Percentiles rank a stretch among this genome's conserved stretches.
phyloP scores from a whole-genome alignment of 2,329 filamentous ascomycete species.

The Ustilaginoidea virens region DNA sequence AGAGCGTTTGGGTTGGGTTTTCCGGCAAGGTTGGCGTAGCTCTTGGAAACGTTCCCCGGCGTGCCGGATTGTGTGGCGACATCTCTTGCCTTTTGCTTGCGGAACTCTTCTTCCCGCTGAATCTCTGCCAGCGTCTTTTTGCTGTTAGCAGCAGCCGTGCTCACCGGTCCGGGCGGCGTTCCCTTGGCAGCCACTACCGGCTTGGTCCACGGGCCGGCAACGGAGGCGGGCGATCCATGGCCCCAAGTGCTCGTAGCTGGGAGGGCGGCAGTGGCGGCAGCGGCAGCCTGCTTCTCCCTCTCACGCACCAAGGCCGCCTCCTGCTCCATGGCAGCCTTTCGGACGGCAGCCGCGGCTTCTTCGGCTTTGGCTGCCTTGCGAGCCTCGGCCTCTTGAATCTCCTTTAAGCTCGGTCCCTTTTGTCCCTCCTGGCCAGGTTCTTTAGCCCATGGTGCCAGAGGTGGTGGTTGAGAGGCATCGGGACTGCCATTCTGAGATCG shows the following conservation, averaged over 20 bases:
- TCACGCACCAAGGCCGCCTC: conserved; percentile 48
- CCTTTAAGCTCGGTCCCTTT: conserved; percentile 82
- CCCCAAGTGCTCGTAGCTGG: conserved; percentile 86
- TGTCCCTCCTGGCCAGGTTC: conserved; percentile 54
- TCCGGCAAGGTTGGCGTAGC: conserved; percentile 86
- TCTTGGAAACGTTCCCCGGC: conserved; percentile 50
- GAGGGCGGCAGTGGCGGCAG: conserved; percentile 53
- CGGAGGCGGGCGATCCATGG: conserved; percentile 54
- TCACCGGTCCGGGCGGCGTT: conserved; percentile 10
- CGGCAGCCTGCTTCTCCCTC: conserved; percentile 34
- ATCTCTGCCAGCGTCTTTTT: conserved; percentile 95
- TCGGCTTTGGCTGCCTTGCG: conserved; percentile 84
- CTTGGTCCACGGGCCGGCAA: conserved; percentile 55
- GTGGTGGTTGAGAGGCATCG: conserved; percentile 42
- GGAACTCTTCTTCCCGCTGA: conserved; percentile 77
- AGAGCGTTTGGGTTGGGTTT: conserved; percentile 35
- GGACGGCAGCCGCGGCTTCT: conserved; percentile 60
- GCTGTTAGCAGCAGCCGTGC: conserved; percentile 16
- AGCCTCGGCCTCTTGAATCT: conserved; percentile 93
- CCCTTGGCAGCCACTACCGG: conserved; percentile 33
- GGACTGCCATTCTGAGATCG: conserved; percentile 70
- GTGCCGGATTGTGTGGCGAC: conserved; percentile 30
- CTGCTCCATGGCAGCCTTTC: conserved; percentile 66
- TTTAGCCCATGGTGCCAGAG: conserved; percentile 89
- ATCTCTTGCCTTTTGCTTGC: conserved; percentile 57